These are phyloP conservation scores for Linnemannia exigua DNA, from an alignment of 192 early-diverging fungal species.

Conservation along the genomic window DNA sequence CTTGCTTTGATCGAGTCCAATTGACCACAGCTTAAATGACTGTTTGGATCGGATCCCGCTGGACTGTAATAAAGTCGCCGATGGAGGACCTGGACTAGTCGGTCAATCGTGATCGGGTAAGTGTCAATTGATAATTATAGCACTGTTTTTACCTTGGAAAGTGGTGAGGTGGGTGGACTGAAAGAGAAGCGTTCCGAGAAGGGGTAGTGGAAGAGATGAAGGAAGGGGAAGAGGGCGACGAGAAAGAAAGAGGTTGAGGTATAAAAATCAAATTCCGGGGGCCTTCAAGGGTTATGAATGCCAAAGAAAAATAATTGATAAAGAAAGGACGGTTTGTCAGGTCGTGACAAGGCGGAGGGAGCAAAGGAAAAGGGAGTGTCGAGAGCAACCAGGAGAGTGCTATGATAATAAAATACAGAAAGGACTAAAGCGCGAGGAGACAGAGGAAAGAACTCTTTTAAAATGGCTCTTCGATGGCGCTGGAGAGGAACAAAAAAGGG, in stretches of 20 bases:
- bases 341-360: background rate
- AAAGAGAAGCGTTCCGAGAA: background rate
- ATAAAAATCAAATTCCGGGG: background rate
- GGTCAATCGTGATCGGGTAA: background rate
- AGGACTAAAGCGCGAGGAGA: background rate
- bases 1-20: background rate
- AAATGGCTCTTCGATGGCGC: background rate
- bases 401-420: background rate
- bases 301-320: background rate
- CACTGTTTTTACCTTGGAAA: background rate
- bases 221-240: background rate
- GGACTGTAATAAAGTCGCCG: background rate
- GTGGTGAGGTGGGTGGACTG: background rate
- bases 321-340: background rate
- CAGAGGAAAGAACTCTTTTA: background rate
- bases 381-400: constrained; percentile 3
- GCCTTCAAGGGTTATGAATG: background rate
- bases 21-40: background rate
- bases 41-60: constrained; percentile 2
- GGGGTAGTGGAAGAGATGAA: background rate
- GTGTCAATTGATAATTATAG: background rate
- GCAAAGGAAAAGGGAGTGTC: background rate
- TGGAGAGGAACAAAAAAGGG: background rate
- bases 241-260: background rate
- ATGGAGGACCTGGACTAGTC: background rate